Base-by-base conservation (phyloP, 2,329 filamentous ascomycete genomes). In the Alternaria triticimaculans region DNA sequence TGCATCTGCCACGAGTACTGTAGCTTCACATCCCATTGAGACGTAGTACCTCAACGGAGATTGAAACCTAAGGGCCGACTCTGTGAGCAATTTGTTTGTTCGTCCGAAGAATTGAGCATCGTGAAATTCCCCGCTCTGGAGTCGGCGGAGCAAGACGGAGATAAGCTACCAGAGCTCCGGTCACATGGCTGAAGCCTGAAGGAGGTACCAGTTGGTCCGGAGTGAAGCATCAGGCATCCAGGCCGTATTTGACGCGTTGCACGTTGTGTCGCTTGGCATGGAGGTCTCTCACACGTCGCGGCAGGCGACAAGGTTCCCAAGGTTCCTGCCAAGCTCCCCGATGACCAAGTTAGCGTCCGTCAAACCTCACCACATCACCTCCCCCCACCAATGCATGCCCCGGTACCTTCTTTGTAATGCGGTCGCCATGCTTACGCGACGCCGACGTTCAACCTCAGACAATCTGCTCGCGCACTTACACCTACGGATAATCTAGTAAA, bases 341-440 rank as follows among this genome's bases (percentile, higher is more conserved):
- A 23, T 33, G 58, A 62, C 49, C 60, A 45, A 28, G 23, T 54
- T 58, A 62, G 55, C 60, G 60, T 49, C 60, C 44, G 23, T 33
- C 58, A 68, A 58, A 68, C 62, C 56, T 62, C 55, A 59, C 45
- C 3, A 23, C 58, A 60, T 57, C 59, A 60, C 50, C 26, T 15
- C 41, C 43, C 43, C 57, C 30, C 46, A 58, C n/a, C n/a, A 28
- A 20, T 20, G 55, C 54, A 51, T 43, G 23, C 41, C 37, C 26
- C 33, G 28, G 46, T 49, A 45, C 44, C 37, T 26, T 53, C 46
- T 64, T 60, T 63, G 60, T 70, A 63, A 66, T 64, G 55, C 44
- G 30, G 49, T 33, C 55, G 41, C 57, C 56, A 63, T 51, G 50
- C 53, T 30, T 20, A 51, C 21, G 55, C 25, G 48, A 37, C 37